phyloP scores from a whole-genome alignment of 2,329 filamentous ascomycete genomes.

The Emericellopsis atlantica region DNA sequence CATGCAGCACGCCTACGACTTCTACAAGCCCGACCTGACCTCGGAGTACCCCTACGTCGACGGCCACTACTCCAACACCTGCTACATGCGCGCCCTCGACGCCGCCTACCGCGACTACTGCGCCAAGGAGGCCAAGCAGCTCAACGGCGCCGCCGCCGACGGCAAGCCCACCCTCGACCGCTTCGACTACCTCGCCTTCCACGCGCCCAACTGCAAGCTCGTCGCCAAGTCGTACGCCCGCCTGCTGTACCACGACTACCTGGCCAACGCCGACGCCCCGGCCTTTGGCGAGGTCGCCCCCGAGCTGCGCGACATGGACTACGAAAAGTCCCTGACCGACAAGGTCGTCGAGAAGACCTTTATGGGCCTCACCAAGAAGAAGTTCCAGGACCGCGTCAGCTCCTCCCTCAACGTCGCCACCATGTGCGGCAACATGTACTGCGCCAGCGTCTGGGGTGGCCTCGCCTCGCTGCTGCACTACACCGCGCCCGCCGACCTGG shows the following conservation, averaged over 20 bases:
- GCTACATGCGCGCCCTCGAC: conserved; percentile 72
- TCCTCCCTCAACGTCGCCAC: conserved; percentile 66
- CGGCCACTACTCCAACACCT: conserved; percentile 70
- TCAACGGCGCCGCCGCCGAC: conserved; percentile 37
- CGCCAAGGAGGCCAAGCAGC: conserved; percentile 52
- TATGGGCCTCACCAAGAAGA: conserved; percentile 74
- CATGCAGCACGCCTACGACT: conserved; percentile 78
- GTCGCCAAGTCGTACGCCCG: conserved; percentile 77
- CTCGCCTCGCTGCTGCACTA: conserved; percentile 57
- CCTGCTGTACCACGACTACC: conserved; percentile 77
- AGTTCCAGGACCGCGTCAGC: conserved; percentile 64
- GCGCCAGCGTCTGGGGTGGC: conserved; percentile 63
- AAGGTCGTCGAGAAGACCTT: conserved; percentile 81
- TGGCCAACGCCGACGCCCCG: conserved; percentile 52
- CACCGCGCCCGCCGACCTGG: conserved; percentile 47
- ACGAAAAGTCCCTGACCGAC: conserved; percentile 67
- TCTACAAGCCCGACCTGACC: conserved; percentile 81
- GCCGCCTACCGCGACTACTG: conserved; percentile 71
- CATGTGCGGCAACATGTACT: conserved; percentile 60
- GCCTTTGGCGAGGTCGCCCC: conserved; percentile 63
- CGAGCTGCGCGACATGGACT: conserved; percentile 67
- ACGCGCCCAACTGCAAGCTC: conserved; percentile 77
- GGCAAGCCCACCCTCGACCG: conserved; percentile 57
- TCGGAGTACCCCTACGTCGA: conserved; percentile 82
- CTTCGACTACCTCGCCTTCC: conserved; percentile 76